Evolutionary conservation across 768 basidiomycete genomes (phyloP).

Genomic region (Naganishia onofrii): DNA sequence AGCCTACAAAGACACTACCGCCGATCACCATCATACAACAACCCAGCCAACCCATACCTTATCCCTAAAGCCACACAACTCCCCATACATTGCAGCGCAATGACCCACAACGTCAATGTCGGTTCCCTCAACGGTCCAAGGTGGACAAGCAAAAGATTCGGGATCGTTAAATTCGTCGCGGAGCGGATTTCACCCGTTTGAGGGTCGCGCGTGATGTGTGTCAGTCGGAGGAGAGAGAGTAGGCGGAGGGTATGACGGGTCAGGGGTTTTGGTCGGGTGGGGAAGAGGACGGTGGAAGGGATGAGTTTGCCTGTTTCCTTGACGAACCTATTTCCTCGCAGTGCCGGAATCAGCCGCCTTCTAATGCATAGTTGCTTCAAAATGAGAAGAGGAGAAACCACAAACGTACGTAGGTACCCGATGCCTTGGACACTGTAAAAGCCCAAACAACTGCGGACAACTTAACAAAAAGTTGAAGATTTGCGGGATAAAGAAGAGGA

Average conservation of each 20-base stretch:
- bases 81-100: conserved; percentile 73
- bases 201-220: conserved; percentile 53
- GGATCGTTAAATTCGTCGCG: conserved; percentile 83
- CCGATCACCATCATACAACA: conserved; percentile 89
- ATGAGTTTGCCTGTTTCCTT: conserved; percentile 69
- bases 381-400: neutral
- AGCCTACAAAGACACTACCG: conserved; percentile 53
- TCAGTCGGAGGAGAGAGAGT: conserved; percentile 47
- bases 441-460: conserved; percentile 87
- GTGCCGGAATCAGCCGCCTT: too few species aligned
- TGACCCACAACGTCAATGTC: conserved; percentile 68
- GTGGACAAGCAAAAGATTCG: conserved; percentile 77
- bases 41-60: conserved; percentile 81
- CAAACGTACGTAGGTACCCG: conserved; percentile 83
- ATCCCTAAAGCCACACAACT: conserved; percentile 79
- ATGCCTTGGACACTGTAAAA: conserved; percentile 92
- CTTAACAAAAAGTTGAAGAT: conserved; percentile 96
- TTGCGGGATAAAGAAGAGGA: conserved; percentile 95
- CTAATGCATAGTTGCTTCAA: neutral
- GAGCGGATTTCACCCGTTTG: conserved; percentile 62
- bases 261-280: conserved; percentile 60
- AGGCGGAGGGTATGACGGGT: conserved; percentile 61
- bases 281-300: conserved; percentile 69
- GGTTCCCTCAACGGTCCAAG: conserved; percentile 85
- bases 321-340: conserved; percentile 64